Base-by-base conservation (phyloP, 2,329 filamentous ascomycete species). In the Paracoccidioides brasiliensis region DNA sequence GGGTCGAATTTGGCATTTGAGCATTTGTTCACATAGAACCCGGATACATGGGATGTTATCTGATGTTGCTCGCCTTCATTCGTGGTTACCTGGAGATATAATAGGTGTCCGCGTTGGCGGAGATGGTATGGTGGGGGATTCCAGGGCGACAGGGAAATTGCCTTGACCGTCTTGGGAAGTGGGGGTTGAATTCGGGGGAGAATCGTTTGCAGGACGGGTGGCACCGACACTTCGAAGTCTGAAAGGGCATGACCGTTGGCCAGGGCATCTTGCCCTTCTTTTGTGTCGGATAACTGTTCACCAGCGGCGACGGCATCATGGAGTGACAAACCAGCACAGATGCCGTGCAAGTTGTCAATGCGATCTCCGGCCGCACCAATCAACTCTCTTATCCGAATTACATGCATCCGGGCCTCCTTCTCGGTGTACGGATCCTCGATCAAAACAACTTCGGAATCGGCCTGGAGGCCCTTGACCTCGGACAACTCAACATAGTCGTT, bases 391-490 rank as follows among this genome's bases (percentile, higher is more conserved):
- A 95, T 85, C 62, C 93, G 81, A 53, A 98, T 83, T 61, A 97
- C 76, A 72, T 98, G 93, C 78, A 98, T 86, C 61, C 94, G 85
- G 35, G 93, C 91, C 74, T 98, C 93, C 76, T 95, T 97, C 76
- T 98, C 93, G 45, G 89, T 98, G 72, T 98, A 98, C 48, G 94
- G 88, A 67, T 98, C 93, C 73, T 96, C 86, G 55, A 96, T 83
- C 63, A 98, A 75, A 54, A 80, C 80, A 57, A 96, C 80, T 65
- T 90, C 86, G 40, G 90, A 86, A 59, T 90, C 84, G 38, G 85
- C 73, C 54, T 82, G 81, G 55, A 98, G 80, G 56, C 82, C 89
- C 50, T 86, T 80, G 55, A 98, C 86, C 68, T 98, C 91, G 55
- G 88, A 90, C 59, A 98, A 80, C 69, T 94, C 86, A 57, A 94